Evolutionary conservation across 2,329 filamentous ascomycete species (phyloP), one percentile per base, ranked within the genome.

Genomic region (Capronia coronata): DNA sequence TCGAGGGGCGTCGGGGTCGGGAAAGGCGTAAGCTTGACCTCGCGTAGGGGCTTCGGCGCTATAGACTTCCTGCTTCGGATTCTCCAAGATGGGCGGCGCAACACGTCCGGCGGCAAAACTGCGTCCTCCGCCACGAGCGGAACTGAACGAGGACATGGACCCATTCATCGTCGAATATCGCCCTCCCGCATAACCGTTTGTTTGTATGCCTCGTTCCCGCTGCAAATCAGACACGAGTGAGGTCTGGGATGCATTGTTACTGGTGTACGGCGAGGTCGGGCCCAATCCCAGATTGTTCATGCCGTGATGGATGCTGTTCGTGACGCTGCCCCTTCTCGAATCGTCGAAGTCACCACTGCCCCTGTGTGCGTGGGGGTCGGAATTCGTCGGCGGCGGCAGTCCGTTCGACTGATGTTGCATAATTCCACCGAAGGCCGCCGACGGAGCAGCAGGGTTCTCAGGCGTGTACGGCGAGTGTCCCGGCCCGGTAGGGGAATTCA

Each of bases 321-420:
- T 71, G 16, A 75, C 63, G 46, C 72, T 75, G 59, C 72, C 73
- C 34, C 72, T 70, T 39, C 72, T 68, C 9, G 72, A 74, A 49
- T 74, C 71, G 14, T 68, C 55, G 13, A 65, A 65, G n/a, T 73
- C 70, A 30, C 64, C 64, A 59, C 67, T 72, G 19, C 62, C 63
- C 25, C 68, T 65, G 18, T 76, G 71, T 1, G 72, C 68, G 25
- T 68, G 63, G 4, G 71, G 70, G 42, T 81, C 77, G 39, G 75
- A 27, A 27, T 5, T 71, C 54, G 77, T 77, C 58, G 80, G 77
- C 0, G 78, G 77, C 1, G 79, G 78, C 8, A 82, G 65, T 34
- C 71, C 66, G 57, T 68, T 68, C 55, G 61, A 69, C 25, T 62
- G 68, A 56, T 64, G 71, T 57, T 62, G 63, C 2, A 64, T 62